Percentiles rank a stretch among this genome's conserved stretches.
Evolutionary conservation across 768 basidiomycete genomes (phyloP).

Genomic region (Glaciozyma martinii): DNA sequence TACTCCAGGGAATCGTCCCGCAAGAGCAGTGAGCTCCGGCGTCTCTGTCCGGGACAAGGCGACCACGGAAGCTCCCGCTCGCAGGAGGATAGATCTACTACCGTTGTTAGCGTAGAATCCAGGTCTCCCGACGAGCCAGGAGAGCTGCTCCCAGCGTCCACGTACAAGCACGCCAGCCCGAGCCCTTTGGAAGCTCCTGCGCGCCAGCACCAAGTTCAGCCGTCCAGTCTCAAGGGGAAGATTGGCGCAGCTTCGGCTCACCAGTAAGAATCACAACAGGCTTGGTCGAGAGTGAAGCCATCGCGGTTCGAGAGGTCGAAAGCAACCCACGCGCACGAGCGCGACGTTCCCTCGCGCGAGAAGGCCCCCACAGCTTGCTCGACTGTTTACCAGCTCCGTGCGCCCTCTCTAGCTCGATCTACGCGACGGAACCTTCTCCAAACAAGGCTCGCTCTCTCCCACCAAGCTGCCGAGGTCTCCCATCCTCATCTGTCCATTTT

Average conservation of each 20-base stretch:
- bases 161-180: constrained; percentile 66
- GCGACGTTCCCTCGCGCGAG: no score
- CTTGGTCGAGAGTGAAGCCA: neutral
- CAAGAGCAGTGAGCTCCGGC: constrained; percentile 54
- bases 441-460: no score
- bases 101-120: neutral
- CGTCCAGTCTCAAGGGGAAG: neutral
- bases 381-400: no score
- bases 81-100: constrained; percentile 22
- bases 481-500: no score
- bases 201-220: neutral
- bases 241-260: neutral
- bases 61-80: constrained; percentile 58
- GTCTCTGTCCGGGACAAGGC: constrained; percentile 64
- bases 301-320: neutral
- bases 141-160: no score
- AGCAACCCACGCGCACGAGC: neutral
- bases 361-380: no score
- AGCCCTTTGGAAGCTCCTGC: constrained; percentile 79
- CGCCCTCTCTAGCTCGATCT: no score
- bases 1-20: constrained; percentile 39
- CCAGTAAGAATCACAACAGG: constrained; percentile 22
- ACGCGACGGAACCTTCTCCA: no score
- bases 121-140: no score
- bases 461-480: no score